Conservation (phyloP, 495 filamentous ascomycete species). For the Neurospora sp. region DNA sequence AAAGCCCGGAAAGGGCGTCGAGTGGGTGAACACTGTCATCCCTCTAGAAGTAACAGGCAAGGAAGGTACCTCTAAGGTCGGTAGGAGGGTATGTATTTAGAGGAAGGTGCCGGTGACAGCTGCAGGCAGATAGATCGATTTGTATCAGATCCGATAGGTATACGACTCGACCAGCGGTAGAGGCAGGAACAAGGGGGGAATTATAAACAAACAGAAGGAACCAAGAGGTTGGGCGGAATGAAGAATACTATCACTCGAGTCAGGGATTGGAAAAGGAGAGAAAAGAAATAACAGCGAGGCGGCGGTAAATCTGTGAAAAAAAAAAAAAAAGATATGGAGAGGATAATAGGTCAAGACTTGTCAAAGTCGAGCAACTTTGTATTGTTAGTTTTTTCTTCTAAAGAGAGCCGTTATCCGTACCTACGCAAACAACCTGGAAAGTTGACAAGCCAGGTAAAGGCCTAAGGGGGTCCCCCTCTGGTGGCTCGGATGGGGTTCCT, state of each 20-base stretch:
- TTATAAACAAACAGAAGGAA: neutral
- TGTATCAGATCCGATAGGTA: neutral
- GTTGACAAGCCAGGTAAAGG: neutral
- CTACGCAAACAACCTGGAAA: neutral
- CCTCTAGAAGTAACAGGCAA: constrained; percentile 2
- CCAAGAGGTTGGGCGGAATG: neutral
- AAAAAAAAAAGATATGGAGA: neutral
- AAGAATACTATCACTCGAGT: neutral
- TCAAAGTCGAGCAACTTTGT: neutral
- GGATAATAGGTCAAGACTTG: neutral
- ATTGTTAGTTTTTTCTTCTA: neutral
- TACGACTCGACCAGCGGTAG: neutral
- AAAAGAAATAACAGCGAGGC: neutral
- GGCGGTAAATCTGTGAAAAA: neutral
- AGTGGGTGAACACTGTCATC: constrained; percentile 44
- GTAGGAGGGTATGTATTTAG: neutral
- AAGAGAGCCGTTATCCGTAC: neutral
- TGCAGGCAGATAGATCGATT: neutral
- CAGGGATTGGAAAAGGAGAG: neutral
- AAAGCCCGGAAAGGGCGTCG: constrained; percentile 35
- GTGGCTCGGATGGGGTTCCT: neutral
- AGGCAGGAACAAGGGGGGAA: neutral
- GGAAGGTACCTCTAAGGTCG: neutral
- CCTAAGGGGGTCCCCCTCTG: neutral
- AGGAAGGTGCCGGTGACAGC: neutral